Conservation (phyloP, 495 filamentous ascomycete genomes). For the Penicillium alfredii region DNA sequence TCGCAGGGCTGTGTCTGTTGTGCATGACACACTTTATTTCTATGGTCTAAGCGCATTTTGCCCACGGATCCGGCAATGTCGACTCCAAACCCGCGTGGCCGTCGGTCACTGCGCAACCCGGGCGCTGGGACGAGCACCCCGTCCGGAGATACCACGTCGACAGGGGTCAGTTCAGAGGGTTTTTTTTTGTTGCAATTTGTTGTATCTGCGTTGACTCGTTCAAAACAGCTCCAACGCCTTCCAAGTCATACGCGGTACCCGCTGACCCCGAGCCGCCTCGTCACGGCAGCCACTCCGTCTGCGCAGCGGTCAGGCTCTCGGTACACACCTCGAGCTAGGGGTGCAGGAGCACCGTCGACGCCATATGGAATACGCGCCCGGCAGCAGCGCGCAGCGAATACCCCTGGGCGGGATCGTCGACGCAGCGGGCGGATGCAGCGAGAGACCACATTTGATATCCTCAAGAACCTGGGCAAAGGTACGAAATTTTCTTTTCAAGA, state of each 20-base stretch:
- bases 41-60: not conserved
- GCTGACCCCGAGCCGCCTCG: slow-evolving; percentile 35
- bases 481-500: too few relatives aligned
- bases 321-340: slow-evolving; percentile 32
- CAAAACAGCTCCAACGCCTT: slow-evolving; percentile 37
- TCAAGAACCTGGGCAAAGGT: slow-evolving; percentile 60
- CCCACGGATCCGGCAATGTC: slow-evolving; percentile 21
- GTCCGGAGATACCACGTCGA: slow-evolving; percentile 29
- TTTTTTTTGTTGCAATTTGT: not conserved
- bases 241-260: slow-evolving; percentile 32
- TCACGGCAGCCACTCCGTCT: slow-evolving; percentile 29
- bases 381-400: slow-evolving; percentile 69
- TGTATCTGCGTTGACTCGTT: too few relatives aligned
- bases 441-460: slow-evolving; percentile 68
- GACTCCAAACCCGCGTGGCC: slow-evolving; percentile 34
- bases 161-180: slow-evolving; percentile 19
- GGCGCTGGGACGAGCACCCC: slow-evolving; percentile 22
- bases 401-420: slow-evolving; percentile 61
- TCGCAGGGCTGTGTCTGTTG: too few relatives aligned
- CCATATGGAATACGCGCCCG: slow-evolving; percentile 69
- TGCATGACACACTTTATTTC: not conserved
- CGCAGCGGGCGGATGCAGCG: slow-evolving; percentile 61
- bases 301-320: slow-evolving; percentile 33
- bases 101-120: slow-evolving; percentile 25
- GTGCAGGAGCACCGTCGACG: slow-evolving; percentile 48